These are phyloP conservation scores for Suhomyces atakaporum DNA, from an alignment of 1,139 yeast species.

Conservation along the genomic window DNA sequence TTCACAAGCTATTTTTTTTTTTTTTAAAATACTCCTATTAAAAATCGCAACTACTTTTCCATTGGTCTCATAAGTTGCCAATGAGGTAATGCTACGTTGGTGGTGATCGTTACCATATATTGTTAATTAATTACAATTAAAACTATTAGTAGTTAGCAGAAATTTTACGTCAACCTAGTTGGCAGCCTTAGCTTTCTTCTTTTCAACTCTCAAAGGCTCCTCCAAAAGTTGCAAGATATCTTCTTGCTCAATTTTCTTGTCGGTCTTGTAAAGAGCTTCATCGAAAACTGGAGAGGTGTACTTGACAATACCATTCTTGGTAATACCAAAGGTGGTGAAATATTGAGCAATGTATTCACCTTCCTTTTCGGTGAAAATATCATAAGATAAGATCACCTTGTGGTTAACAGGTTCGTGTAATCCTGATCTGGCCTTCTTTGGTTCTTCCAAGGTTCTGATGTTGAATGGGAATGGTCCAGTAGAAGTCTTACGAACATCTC, in stretches of 20 bases:
- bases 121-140: too few relatives aligned
- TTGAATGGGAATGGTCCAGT: conserved; percentile 70
- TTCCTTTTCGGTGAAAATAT: conserved; percentile 68
- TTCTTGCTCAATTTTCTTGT: conserved; percentile 59
- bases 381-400: conserved; percentile 68
- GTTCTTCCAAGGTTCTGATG: conserved; percentile 65
- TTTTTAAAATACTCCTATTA: too few relatives aligned
- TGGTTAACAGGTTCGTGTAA: conserved; percentile 74
- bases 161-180: conserved; percentile 3
- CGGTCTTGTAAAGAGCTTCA: conserved; percentile 52
- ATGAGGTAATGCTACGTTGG: too few relatives aligned
- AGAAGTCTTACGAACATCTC: conserved; percentile 64
- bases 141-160: too few relatives aligned
- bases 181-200: conserved; percentile 39
- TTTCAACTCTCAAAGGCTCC: conserved; percentile 54
- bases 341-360: conserved; percentile 71
- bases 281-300: conserved; percentile 64
- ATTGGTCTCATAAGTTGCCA: too few relatives aligned
- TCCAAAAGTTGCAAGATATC: conserved; percentile 52
- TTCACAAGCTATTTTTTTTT: too few relatives aligned
- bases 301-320: conserved; percentile 71
- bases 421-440: conserved; percentile 75
- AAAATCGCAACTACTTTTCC: too few relatives aligned
- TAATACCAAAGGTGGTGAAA: conserved; percentile 76
- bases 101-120: too few relatives aligned